A percentile compares a stretch with the other conserved stretches of the same genome.
Evolutionary conservation across 331 rosid genomes (phyloP).

Genomic region (Dryas integrifolia): DNA sequence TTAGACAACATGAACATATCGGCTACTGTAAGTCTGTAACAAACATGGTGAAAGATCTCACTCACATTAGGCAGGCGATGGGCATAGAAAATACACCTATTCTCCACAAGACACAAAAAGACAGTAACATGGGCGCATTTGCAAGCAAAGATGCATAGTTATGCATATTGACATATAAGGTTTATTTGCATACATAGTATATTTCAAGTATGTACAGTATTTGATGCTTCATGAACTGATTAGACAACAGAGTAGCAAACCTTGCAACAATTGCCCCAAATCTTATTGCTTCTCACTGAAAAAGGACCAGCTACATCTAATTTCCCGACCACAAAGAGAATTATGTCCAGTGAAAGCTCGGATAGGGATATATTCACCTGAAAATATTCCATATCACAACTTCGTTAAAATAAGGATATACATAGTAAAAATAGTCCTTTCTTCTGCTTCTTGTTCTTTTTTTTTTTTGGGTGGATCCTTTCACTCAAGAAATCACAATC

Average conservation of each 20-base stretch:
- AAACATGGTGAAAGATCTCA: background rate
- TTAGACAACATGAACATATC: background rate
- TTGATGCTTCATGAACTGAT: constrained; percentile 11
- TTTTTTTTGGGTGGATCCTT: constrained; percentile 1
- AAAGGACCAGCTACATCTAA: constrained; percentile 84
- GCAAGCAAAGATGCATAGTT: background rate
- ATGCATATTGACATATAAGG: background rate
- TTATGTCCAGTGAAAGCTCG: constrained; percentile 78
- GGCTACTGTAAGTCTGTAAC: background rate
- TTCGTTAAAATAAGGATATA: constrained; percentile 22
- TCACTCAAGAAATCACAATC: constrained; percentile 32
- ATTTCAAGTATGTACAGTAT: background rate
- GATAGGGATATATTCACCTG: constrained; percentile 68
- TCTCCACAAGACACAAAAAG: background rate
- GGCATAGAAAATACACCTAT: background rate
- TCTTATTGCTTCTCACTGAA: constrained; percentile 57
- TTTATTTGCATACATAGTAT: background rate
- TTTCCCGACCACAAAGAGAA: constrained; percentile 79
- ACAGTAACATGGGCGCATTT: background rate
- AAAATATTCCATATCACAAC: constrained; percentile 29
- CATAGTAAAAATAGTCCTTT: constrained; percentile 8
- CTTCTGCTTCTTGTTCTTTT: background rate
- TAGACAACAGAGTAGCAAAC: constrained; percentile 39
- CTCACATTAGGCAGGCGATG: background rate
- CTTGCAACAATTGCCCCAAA: constrained; percentile 84